These are phyloP conservation scores for Gossypium sturtianum DNA, from an alignment of 345 rosid species.

Conservation along the genomic window DNA sequence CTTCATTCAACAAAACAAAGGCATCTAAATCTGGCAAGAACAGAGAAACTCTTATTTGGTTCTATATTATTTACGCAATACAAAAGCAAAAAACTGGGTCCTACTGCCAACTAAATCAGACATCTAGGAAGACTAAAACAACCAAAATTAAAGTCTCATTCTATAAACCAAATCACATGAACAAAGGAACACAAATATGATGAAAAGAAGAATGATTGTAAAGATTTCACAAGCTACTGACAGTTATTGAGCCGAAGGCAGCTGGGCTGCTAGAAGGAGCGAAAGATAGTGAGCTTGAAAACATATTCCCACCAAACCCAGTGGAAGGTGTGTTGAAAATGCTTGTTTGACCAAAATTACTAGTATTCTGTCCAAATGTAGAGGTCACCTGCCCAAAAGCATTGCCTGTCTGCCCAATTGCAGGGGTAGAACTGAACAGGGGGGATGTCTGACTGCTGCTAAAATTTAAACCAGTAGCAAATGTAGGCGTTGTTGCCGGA, in stretches of 20 bases:
- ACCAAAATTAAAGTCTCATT: neutral
- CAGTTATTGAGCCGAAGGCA: conserved; percentile 48
- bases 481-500: neutral
- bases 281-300: conserved; percentile 47
- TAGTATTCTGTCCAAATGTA: conserved; percentile 41
- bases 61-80: neutral
- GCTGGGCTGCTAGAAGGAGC: conserved; percentile 36
- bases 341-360: conserved; percentile 51
- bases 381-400: conserved; percentile 51
- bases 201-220: neutral
- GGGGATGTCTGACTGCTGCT: conserved; percentile 52
- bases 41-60: neutral
- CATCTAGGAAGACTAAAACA: neutral
- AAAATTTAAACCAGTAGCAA: conserved; percentile 20
- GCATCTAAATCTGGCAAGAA: neutral
- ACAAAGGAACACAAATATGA: neutral
- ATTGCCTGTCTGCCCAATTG: conserved; percentile 55
- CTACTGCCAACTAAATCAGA: neutral
- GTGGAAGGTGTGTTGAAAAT: conserved; percentile 47
- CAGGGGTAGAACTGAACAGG: conserved; percentile 43
- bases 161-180: neutral
- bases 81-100: neutral
- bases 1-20: neutral
- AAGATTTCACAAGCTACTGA: conserved; percentile 25
- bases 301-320: conserved; percentile 39